Evolutionary conservation across 1,284 basidiomycete species (phyloP).

Genomic region (Sparassis latifolia): DNA sequence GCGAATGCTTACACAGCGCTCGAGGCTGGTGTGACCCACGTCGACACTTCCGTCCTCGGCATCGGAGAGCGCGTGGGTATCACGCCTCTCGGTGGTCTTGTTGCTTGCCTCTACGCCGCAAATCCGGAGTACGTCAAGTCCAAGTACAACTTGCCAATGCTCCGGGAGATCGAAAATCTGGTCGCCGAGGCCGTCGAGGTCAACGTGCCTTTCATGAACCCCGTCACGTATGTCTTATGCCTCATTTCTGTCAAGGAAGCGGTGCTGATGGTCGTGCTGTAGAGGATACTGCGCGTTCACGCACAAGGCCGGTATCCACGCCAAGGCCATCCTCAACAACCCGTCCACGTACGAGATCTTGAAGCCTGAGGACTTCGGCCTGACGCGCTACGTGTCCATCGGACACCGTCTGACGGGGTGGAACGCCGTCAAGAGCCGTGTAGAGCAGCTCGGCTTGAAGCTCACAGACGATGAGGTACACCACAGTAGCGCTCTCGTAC

Average conservation of each 20-base stretch:
- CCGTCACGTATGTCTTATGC: slow-evolving; percentile 60
- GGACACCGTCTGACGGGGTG: slow-evolving; percentile 96
- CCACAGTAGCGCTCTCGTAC: background rate
- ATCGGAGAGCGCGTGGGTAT: slow-evolving; percentile 99
- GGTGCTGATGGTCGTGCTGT: slow-evolving; percentile 2
- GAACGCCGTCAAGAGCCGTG: slow-evolving; percentile 99
- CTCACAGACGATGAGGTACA: slow-evolving; percentile 80
- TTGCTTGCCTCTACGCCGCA: slow-evolving; percentile 94
- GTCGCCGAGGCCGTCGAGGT: slow-evolving; percentile 99
- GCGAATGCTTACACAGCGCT: slow-evolving; percentile 98
- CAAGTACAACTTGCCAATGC: slow-evolving; percentile 98
- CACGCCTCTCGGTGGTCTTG: slow-evolving; percentile 94
- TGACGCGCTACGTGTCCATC: slow-evolving; percentile 97
- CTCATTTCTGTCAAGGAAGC: background rate
- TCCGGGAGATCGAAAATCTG: slow-evolving; percentile 98
- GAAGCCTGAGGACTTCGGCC: slow-evolving; percentile 97
- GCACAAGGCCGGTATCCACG: slow-evolving; percentile 99
- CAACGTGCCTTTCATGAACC: slow-evolving; percentile 96
- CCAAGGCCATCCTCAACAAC: slow-evolving; percentile 99
- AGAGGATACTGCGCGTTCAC: slow-evolving; percentile 99
- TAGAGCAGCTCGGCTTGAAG: slow-evolving; percentile 89
- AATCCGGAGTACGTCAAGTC: slow-evolving; percentile 98
- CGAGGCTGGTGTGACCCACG: slow-evolving; percentile 98
- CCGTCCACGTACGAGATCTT: slow-evolving; percentile 97
- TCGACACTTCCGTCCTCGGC: slow-evolving; percentile 95